A percentile compares a stretch with the other conserved stretches of the same genome.
Evolutionary conservation across 2,329 filamentous ascomycete species (phyloP).

Genomic region (Fusarium armeniacum): DNA sequence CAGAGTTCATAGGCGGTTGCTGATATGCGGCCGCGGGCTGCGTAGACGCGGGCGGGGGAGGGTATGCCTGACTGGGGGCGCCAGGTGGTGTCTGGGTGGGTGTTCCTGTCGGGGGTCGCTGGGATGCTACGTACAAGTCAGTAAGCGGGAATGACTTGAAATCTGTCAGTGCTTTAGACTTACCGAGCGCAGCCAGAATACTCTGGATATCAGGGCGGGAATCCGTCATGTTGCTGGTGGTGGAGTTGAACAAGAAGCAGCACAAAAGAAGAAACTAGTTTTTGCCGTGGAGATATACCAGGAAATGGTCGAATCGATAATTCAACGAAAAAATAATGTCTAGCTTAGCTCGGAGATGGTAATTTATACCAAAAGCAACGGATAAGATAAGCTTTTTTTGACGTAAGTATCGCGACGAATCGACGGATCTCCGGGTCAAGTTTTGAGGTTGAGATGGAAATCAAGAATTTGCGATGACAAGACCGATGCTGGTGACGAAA

Average conservation of each 20-base stretch:
- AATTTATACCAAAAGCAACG: conserved; percentile 19
- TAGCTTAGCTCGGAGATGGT: neutral
- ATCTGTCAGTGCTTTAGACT: conserved; percentile 39
- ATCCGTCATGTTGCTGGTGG: conserved; percentile 45
- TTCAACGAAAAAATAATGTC: conserved; percentile 5
- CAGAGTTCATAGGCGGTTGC: conserved; percentile 53
- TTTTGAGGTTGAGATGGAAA: conserved; percentile 35
- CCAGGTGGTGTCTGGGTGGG: conserved; percentile 60
- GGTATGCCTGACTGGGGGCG: conserved; percentile 56
- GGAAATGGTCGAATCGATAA: conserved; percentile 3
- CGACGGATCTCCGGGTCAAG: conserved; percentile 38
- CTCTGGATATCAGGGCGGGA: conserved; percentile 55
- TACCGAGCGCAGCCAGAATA: conserved; percentile 65
- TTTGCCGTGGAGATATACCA: conserved; percentile 22
- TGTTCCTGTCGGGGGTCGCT: conserved; percentile 60
- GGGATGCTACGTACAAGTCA: conserved; percentile 57
- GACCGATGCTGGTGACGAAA: conserved; percentile 10
- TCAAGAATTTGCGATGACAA: conserved; percentile 40
- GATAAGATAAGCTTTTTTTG: conserved; percentile 9
- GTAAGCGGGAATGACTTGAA: conserved; percentile 25
- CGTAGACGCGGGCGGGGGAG: conserved; percentile 56
- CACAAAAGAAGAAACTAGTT: conserved; percentile 24
- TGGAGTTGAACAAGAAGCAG: conserved; percentile 30
- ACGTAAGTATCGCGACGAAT: conserved; percentile 24
- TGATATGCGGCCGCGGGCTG: conserved; percentile 56